Conservation (phyloP, 176 grass and related monocot genomes). For the Areca catechu region DNA sequence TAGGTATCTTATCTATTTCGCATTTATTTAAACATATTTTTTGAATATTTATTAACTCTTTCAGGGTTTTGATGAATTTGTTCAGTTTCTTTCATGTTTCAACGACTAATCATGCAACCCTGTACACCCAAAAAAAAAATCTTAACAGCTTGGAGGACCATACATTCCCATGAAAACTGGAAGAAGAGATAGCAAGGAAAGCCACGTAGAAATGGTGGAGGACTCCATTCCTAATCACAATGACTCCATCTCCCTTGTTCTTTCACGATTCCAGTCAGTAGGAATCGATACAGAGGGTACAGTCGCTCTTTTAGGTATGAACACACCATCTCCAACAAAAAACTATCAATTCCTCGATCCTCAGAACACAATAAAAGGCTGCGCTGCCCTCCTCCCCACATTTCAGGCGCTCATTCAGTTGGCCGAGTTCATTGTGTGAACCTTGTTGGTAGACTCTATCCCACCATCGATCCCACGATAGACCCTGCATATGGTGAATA, state of each 20-base stretch:
- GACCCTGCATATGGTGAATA: constrained; percentile 28
- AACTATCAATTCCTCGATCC: too few relatives aligned
- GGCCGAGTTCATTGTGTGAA: constrained; percentile 48
- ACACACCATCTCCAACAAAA: background rate
- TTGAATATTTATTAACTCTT: too few relatives aligned
- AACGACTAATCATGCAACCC: background rate
- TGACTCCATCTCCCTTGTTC: constrained; percentile 1
- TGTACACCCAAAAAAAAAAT: background rate
- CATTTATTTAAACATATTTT: too few relatives aligned
- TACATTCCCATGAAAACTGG: constrained; percentile 26
- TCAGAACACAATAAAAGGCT: too few relatives aligned
- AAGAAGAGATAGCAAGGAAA: constrained; percentile 23
- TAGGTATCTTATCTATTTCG: too few relatives aligned
- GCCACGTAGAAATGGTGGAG: constrained; percentile 3
- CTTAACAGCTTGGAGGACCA: constrained; percentile 23
- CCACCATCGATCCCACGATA: constrained; percentile 21
- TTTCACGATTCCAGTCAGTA: constrained; percentile 24
- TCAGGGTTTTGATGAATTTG: too few relatives aligned
- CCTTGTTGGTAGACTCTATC: constrained; percentile 31
- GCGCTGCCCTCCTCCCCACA: background rate
- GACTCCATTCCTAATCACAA: constrained; percentile 27
- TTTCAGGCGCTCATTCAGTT: constrained; percentile 38
- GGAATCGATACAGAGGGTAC: constrained; percentile 20
- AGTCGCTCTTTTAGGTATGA: constrained; percentile 33
- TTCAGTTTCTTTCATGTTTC: too few relatives aligned